Base-by-base conservation (phyloP, 805 yeast species). In the Hanseniaspora pseudoguilliermondii region DNA sequence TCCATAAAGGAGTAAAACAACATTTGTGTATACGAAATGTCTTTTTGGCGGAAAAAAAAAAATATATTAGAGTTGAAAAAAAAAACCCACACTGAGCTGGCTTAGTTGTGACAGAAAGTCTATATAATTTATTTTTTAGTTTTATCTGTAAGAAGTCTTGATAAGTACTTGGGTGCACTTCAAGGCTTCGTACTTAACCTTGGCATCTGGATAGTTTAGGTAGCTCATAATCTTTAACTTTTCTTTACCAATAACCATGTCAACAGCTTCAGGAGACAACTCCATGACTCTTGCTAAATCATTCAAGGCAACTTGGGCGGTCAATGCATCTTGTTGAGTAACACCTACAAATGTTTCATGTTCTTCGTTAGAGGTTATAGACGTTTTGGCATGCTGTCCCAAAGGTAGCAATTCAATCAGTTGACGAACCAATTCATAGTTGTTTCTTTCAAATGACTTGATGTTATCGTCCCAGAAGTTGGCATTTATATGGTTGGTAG, bases 121-220 rank as follows among this genome's bases (percentile, higher is more conserved):
- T 32, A 46, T 46, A 34, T 34, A 46, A n/a, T 11, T 46, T n/a
- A 25, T 27, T 29, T 32, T 32, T 11, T 23, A 23, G 4, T 13
- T 38, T 59, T 60, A 70, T 59, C 72, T 77, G 61, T 84, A 78
- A n/a, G 84, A 76, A 65, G 87, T 88, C 3, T 96, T 88, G 54
- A 93, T 95, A 63, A 93, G 80, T 57, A 83, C 79, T 73, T 93
- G 98, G n/a, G 96, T 87, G 4, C 97, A 89, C 69, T 86, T 87
- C 65, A 93, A 78, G 1, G 97, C 97, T 73, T 91, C 96, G 67
- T 84, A 93, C 67, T 91, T 86, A 61, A 93, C 90, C 66, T 87
- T 93, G 23, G 90, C 78, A 67, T 89, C 90, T 43, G 83, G 79
- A 57, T 82, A 80, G 64, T 79, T 81, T 81, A 93, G 82, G 60